phyloP scores from a whole-genome alignment of 2,329 filamentous ascomycete genomes.

The Cladosporium sp. region DNA sequence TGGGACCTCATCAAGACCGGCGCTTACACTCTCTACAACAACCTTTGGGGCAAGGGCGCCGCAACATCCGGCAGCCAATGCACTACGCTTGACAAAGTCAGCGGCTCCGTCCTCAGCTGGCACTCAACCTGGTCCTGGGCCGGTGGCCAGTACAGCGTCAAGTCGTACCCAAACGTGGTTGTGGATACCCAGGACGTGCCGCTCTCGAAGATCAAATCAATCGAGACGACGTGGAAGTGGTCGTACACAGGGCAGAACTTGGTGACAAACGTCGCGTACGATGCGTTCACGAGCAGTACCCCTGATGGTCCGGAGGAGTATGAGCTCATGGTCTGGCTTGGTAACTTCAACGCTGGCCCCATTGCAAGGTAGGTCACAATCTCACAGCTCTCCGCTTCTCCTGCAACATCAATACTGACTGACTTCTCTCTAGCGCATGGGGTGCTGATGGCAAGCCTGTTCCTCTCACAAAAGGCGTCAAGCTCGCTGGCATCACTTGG shows the following conservation, averaged over 20 bases:
- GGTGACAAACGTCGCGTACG: conserved; percentile 62
- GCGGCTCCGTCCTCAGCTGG: conserved; percentile 44
- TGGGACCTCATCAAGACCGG: conserved; percentile 33
- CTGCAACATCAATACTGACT: conserved; percentile 51
- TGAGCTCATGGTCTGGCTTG: conserved; percentile 68
- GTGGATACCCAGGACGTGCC: conserved; percentile 34
- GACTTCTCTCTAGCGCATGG: conserved; percentile 47
- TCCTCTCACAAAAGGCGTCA: conserved; percentile 53
- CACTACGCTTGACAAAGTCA: conserved; percentile 43
- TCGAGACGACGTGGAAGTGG: conserved; percentile 50
- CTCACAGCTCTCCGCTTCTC: conserved; percentile 42
- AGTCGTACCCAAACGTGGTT: conserved; percentile 48
- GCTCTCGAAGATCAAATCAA: conserved; percentile 41
- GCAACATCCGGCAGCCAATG: conserved; percentile 50
- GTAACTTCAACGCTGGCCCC: conserved; percentile 57
- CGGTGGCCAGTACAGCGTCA: conserved; percentile 38
- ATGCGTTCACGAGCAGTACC: conserved; percentile 58
- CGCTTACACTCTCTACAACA: conserved; percentile 40
- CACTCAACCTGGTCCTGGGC: conserved; percentile 41
- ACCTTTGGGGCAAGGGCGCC: conserved; percentile 46
- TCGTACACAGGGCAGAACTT: conserved; percentile 51
- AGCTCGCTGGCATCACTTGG: conserved; percentile 56
- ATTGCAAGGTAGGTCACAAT: conserved; percentile 52
- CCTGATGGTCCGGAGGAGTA: conserved; percentile 51
- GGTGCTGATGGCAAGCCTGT: conserved; percentile 31